These are phyloP conservation scores for Curvularia lunata DNA, from an alignment of 2,329 filamentous ascomycete genomes.

Conservation along the genomic window DNA sequence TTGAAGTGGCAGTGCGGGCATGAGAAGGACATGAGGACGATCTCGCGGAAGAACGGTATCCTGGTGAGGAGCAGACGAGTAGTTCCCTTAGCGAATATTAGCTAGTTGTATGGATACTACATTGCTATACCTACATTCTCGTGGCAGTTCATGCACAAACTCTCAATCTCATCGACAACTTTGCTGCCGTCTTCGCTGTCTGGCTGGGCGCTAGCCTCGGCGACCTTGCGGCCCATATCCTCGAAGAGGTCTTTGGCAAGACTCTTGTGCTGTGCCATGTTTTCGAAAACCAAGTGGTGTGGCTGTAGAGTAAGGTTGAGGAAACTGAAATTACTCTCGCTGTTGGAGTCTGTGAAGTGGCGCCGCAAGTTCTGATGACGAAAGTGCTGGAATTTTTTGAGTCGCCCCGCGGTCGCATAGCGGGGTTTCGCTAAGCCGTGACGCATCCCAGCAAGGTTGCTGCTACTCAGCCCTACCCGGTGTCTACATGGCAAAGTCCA, in stretches of 20 bases:
- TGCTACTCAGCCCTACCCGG: slow-evolving; percentile 36
- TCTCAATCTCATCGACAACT: slow-evolving; percentile 61
- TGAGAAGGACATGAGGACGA: slow-evolving; percentile 95
- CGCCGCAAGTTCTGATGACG: slow-evolving; percentile 24
- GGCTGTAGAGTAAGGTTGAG: background rate
- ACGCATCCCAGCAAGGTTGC: slow-evolving; percentile 20
- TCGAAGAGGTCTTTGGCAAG: slow-evolving; percentile 59
- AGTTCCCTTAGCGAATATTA: slow-evolving; percentile 65
- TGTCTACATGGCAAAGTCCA: slow-evolving; percentile 60
- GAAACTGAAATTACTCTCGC: background rate
- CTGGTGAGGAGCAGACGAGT: slow-evolving; percentile 87
- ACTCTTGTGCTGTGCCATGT: slow-evolving; percentile 46
- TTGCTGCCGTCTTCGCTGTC: slow-evolving; percentile 49
- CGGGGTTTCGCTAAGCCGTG: slow-evolving; percentile 35
- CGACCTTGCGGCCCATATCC: slow-evolving; percentile 59
- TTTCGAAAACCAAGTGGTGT: slow-evolving; percentile 2
- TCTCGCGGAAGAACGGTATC: slow-evolving; percentile 96
- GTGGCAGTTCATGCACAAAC: slow-evolving; percentile 62
- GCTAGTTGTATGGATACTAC: slow-evolving; percentile 11
- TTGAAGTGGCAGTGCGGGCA: slow-evolving; percentile 88
- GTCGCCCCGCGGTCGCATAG: slow-evolving; percentile 43
- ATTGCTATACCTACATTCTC: slow-evolving; percentile 49
- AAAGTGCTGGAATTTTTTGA: slow-evolving; percentile 40
- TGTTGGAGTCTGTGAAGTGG: slow-evolving; percentile 1
- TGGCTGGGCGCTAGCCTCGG: slow-evolving; percentile 47